Percentiles rank a stretch among this genome's conserved stretches.
phyloP scores from a whole-genome alignment of 257 asterid species.

The Asclepias syriaca region DNA sequence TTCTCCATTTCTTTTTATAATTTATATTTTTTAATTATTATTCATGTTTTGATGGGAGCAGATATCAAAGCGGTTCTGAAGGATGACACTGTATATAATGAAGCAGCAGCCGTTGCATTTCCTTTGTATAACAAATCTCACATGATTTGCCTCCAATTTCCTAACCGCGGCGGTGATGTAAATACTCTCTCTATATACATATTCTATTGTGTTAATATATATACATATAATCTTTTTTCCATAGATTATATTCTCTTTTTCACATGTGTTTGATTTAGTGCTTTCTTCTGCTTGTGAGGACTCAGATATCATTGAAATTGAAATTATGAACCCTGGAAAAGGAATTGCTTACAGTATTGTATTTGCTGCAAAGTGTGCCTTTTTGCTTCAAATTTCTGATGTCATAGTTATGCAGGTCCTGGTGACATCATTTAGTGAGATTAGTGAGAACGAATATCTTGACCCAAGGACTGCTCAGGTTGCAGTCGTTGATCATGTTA shows the following conservation, averaged over 20 bases:
- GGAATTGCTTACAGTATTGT: neutral
- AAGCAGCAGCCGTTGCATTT: conserved; percentile 76
- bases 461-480: conserved; percentile 96
- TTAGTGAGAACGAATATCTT: conserved; percentile 68
- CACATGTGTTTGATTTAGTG: neutral
- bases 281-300: neutral
- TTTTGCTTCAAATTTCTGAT: conserved; percentile 5
- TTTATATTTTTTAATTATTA: neutral
- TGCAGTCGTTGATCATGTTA: conserved; percentile 82
- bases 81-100: conserved; percentile 52
- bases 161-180: conserved; percentile 94
- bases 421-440: conserved; percentile 65
- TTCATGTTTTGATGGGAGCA: conserved; percentile 22
- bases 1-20: neutral
- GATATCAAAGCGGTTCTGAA: conserved; percentile 70
- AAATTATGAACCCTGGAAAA: neutral
- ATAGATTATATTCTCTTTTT: neutral
- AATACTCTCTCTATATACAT: conserved; percentile 15
- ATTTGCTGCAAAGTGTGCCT: neutral
- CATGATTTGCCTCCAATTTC: conserved; percentile 77
- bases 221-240: neutral
- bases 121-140: conserved; percentile 86
- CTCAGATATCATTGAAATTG: neutral
- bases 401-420: conserved; percentile 50
- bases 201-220: neutral